Conservation (phyloP, 106 monocot genomes). For the Vanilla planifolia region DNA sequence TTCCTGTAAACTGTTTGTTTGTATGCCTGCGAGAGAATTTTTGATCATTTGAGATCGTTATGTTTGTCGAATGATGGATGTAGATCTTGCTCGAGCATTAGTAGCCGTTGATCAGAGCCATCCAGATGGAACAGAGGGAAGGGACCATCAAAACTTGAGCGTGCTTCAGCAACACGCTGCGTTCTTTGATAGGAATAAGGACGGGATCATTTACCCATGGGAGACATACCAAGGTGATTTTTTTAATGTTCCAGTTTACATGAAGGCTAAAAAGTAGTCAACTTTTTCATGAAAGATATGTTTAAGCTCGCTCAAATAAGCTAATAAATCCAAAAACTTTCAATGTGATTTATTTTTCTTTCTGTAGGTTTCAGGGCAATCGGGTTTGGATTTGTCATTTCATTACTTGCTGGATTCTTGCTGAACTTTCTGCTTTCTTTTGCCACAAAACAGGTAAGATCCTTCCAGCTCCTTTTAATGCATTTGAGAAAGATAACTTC, state of each 20-base stretch:
- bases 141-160: conserved; percentile 26
- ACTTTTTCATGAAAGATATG: neutral
- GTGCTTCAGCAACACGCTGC: conserved; percentile 56
- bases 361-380: conserved; percentile 12
- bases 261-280: neutral
- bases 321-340: neutral
- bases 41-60: too few relatives aligned
- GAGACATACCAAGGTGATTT: conserved; percentile 38
- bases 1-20: too few relatives aligned
- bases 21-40: too few relatives aligned
- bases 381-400: neutral
- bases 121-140: conserved; percentile 26
- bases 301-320: neutral
- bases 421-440: neutral
- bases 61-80: neutral
- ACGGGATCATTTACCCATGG: conserved; percentile 48
- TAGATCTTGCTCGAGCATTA: conserved; percentile 28
- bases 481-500: too few relatives aligned
- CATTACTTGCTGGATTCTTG: neutral
- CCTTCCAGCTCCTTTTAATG: neutral
- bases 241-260: too few relatives aligned
- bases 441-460: conserved; percentile 5
- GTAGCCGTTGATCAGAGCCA: conserved; percentile 27
- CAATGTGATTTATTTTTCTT: neutral
- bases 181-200: conserved; percentile 50